Conservation (phyloP, 192 early-diverging fungal genomes). For the Dissophora ornata region DNA sequence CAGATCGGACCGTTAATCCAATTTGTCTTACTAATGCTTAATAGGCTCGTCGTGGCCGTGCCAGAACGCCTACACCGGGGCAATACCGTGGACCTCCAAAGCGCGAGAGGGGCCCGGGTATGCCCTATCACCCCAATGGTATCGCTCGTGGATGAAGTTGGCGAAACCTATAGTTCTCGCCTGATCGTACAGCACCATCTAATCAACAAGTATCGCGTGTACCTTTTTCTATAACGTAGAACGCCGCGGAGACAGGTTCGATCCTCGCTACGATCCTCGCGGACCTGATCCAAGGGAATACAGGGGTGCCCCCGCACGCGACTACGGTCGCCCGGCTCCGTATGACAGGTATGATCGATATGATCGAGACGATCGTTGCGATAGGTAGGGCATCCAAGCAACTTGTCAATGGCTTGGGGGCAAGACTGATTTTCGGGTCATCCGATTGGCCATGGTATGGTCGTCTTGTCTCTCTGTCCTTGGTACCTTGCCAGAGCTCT, state of each 20-base stretch:
- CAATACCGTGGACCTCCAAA: slow-evolving; percentile 83
- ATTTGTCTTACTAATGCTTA: too few species aligned
- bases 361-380: slow-evolving; percentile 29
- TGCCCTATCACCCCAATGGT: slow-evolving; percentile 31
- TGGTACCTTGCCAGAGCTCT: slow-evolving; percentile 41
- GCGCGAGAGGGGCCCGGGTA: slow-evolving; percentile 57
- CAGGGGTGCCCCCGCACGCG: slow-evolving; percentile 46
- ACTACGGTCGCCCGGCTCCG: slow-evolving; percentile 47
- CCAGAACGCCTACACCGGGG: slow-evolving; percentile 84
- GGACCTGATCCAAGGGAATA: slow-evolving; percentile 55
- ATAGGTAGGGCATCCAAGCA: slow-evolving; percentile 40
- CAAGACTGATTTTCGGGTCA: too few species aligned
- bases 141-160: slow-evolving; percentile 14
- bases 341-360: slow-evolving; percentile 53
- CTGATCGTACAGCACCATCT: not conserved
- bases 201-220: not conserved
- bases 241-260: slow-evolving; percentile 57
- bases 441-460: too few species aligned
- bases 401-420: slow-evolving; percentile 30
- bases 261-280: slow-evolving; percentile 59
- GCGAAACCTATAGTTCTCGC: slow-evolving; percentile 42
- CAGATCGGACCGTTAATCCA: too few species aligned
- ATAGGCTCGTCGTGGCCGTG: slow-evolving; percentile 73
- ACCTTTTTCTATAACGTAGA: not conserved
- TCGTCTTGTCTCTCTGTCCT: slow-evolving; percentile 3